Evolutionary conservation across 805 yeast genomes (phyloP), one percentile per base, ranked within the genome.

Genomic region (Starmerella tilneyi): DNA sequence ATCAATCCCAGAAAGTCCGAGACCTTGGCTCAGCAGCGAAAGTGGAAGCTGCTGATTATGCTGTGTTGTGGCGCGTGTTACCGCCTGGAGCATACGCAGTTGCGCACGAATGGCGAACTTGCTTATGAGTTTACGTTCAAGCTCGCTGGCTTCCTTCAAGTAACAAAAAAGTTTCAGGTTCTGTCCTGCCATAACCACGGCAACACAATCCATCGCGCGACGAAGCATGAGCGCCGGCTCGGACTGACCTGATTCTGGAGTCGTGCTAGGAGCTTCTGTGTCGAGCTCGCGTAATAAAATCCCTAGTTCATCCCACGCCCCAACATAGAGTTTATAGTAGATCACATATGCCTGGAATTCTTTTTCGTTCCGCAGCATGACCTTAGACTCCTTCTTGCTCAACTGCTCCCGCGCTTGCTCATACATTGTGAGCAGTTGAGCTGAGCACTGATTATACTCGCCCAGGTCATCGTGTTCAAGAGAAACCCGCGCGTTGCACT

Each of bases 371-470:
- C 12, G 8, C 11, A 17, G 15, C 29, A 16, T 6, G 9, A 27
- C 29, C 4, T 2, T 9, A 3, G 40, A 28, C 15, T 15, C 29
- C 5, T 24, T 9, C 29, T 9, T 24, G 12, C 24, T 30, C 4
- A 5, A 9, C 21, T 23, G 22, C 24, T 17, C 26, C 3, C 28
- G 15, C 3, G 38, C 24, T 22, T 24, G 41, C 16, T 43, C 22
- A 37, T 47, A 43, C 13, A 46, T 44, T 13, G 72, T 68, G 51
- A 75, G 75, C 41, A 92, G 64, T 56, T 85, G 84, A 13, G 94
- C 76, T 62, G 83, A 94, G 60, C 97, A 92, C 61, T 89, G 96
- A 65, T 92, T 92, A 61, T 83, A 86, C 62, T 92, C 97, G 9
- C 96, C 96, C 51, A 89, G 64, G 62, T 89, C 98, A 32, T 74